These are phyloP conservation scores for Houttuynia cordata DNA, from an alignment of 164 flowering plant genomes.

Conservation along the genomic window DNA sequence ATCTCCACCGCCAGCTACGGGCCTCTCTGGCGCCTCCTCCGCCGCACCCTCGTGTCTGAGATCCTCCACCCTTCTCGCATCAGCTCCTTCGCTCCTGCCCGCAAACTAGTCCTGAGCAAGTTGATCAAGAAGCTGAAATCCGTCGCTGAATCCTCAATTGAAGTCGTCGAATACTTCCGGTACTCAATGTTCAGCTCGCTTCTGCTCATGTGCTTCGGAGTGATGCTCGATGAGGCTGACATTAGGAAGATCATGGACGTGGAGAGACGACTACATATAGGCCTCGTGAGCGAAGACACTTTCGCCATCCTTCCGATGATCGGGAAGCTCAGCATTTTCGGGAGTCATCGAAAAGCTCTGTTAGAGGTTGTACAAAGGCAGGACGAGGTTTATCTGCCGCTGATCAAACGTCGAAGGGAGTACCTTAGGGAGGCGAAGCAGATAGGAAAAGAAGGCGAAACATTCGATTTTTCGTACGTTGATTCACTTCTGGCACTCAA, in stretches of 20 bases:
- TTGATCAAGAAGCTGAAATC: constrained; percentile 6
- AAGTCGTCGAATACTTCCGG: constrained; percentile 30
- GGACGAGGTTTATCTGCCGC: constrained; percentile 8
- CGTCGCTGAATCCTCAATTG: constrained; percentile 17
- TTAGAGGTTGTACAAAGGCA: constrained; percentile 13
- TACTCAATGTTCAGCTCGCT: constrained; percentile 12
- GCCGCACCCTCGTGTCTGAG: constrained; percentile 26
- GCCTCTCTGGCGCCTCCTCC: constrained; percentile 32
- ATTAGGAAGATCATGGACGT: constrained; percentile 14
- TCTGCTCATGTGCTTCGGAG: constrained; percentile 23
- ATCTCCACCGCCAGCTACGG: constrained; percentile 27
- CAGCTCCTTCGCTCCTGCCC: constrained; percentile 16
- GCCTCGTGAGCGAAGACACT: not conserved
- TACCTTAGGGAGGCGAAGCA: not conserved
- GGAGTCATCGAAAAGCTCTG: constrained; percentile 8
- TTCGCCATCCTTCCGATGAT: constrained; percentile 20
- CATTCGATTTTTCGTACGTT: constrained; percentile 2
- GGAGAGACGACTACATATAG: constrained; percentile 5
- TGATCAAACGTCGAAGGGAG: not conserved
- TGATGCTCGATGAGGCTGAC: constrained; percentile 13
- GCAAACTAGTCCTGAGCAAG: constrained; percentile 18
- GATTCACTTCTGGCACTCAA: constrained; percentile 10
- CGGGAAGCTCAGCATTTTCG: constrained; percentile 16
- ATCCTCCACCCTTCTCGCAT: constrained; percentile 22
- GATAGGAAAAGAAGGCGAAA: not conserved